Conservation (phyloP, 495 filamentous ascomycete genomes). For the Aspergillus avenaceus region DNA sequence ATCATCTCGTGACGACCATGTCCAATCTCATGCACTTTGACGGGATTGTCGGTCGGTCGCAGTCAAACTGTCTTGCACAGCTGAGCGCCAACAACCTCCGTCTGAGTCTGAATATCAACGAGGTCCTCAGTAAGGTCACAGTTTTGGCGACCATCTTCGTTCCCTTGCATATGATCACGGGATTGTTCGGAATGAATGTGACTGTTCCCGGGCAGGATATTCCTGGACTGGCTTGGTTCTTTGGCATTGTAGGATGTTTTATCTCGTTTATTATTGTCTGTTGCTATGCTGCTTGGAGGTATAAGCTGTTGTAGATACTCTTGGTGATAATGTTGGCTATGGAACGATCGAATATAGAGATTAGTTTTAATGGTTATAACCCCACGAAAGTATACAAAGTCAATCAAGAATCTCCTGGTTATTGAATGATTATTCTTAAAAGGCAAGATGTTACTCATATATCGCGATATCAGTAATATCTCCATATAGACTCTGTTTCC, state of each 20-base stretch:
- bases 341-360: too few relatives aligned
- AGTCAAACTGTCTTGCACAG: conserved; percentile 90
- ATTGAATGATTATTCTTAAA: too few relatives aligned
- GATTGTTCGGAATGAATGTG: conserved; percentile 97
- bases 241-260: conserved; percentile 67
- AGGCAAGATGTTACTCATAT: too few relatives aligned
- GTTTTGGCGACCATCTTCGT: conserved; percentile 90
- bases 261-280: conserved; percentile 49
- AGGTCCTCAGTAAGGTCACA: conserved; percentile 83
- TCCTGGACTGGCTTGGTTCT: conserved; percentile 62
- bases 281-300: conserved; percentile 32
- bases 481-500: too few relatives aligned
- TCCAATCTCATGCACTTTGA: conserved; percentile 85
- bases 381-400: too few relatives aligned
- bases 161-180: conserved; percentile 84
- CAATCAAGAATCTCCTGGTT: too few relatives aligned
- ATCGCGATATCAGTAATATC: too few relatives aligned
- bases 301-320: conserved; percentile 17
- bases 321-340: too few relatives aligned
- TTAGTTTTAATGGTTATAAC: too few relatives aligned
- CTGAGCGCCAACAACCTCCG: conserved; percentile 79
- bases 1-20: conserved; percentile 97
- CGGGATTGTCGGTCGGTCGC: conserved; percentile 83
- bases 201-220: conserved; percentile 62
- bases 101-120: conserved; percentile 68